Percentiles rank a stretch among this genome's conserved stretches.
Evolutionary conservation across 345 rosid species (phyloP).

Genomic region (Excoecaria agallocha): DNA sequence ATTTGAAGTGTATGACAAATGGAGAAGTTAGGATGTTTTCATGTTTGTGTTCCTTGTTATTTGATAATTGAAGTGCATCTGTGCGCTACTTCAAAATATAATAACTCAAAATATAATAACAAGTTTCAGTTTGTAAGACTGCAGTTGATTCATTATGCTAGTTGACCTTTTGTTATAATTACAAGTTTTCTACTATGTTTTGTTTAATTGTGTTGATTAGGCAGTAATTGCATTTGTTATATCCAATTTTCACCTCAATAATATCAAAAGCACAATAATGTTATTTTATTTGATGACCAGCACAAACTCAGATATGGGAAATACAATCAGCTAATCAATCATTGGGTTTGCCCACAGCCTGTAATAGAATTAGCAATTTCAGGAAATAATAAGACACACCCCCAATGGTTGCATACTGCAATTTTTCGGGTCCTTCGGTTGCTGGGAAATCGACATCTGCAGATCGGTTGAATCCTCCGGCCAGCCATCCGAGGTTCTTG

Average conservation of each 20-base stretch:
- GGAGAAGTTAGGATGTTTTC: conserved; percentile 5
- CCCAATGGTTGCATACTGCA: conserved; percentile 82
- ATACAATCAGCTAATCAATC: neutral
- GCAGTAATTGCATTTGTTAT: too few relatives aligned
- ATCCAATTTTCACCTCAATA: too few relatives aligned
- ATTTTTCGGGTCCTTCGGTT: conserved; percentile 60
- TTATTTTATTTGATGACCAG: neutral
- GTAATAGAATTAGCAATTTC: conserved; percentile 49
- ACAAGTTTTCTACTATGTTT: too few relatives aligned
- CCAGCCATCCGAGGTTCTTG: conserved; percentile 73
- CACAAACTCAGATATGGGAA: neutral
- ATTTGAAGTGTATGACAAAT: neutral
- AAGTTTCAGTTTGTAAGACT: neutral
- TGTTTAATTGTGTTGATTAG: too few relatives aligned
- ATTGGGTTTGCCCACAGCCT: conserved; percentile 37
- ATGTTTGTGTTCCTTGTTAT: neutral
- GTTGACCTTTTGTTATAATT: neutral
- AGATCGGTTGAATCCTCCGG: conserved; percentile 77
- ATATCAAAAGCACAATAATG: neutral
- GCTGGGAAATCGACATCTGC: conserved; percentile 52
- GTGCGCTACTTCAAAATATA: neutral
- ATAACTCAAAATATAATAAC: neutral
- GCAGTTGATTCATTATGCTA: neutral
- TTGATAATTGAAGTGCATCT: neutral
- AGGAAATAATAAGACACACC: conserved; percentile 70